phyloP scores from a whole-genome alignment of 2,329 filamentous ascomycete species.

The Colletotrichum liaoningense region DNA sequence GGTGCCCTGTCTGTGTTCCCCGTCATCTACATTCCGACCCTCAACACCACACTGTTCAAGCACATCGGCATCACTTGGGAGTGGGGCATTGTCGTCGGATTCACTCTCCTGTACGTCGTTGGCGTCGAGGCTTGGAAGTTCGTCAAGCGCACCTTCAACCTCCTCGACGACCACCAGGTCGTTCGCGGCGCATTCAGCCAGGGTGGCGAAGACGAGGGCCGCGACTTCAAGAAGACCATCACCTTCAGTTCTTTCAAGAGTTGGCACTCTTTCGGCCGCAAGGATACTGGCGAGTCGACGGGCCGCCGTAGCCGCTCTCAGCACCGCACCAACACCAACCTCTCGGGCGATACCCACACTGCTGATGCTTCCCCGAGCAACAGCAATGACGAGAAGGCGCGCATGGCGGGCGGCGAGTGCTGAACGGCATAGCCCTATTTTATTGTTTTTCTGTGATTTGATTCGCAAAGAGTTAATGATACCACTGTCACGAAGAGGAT shows the following conservation, averaged over 20 bases:
- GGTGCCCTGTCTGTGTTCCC: conserved; percentile 73
- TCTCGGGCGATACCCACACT: conserved; percentile 35
- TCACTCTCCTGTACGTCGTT: conserved; percentile 71
- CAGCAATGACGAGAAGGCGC: conserved; percentile 28
- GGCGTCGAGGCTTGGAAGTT: conserved; percentile 81
- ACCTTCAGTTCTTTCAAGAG: conserved; percentile 64
- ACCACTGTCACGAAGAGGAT: conserved; percentile 27
- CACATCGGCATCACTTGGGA: conserved; percentile 80
- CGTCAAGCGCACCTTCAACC: conserved; percentile 67
- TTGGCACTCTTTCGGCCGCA: conserved; percentile 56
- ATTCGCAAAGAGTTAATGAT: conserved; percentile 29
- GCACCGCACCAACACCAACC: conserved; percentile 32
- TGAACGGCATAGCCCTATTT: conserved; percentile 1
- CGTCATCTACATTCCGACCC: conserved; percentile 77
- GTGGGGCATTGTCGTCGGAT: conserved; percentile 76
- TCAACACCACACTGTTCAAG: conserved; percentile 79
- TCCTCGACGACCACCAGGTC: conserved; percentile 64
- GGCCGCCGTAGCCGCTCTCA: conserved; percentile 32
- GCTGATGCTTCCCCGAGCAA: conserved; percentile 26
- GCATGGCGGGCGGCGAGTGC: background rate
- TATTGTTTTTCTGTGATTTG: conserved; percentile 9
- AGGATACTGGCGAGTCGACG: conserved; percentile 52
- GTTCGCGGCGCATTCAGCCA: conserved; percentile 64
- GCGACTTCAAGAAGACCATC: conserved; percentile 58
- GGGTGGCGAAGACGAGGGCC: conserved; percentile 56